These are phyloP conservation scores for Starmerella sp. DNA, from an alignment of 805 yeast genomes.

Conservation along the genomic window DNA sequence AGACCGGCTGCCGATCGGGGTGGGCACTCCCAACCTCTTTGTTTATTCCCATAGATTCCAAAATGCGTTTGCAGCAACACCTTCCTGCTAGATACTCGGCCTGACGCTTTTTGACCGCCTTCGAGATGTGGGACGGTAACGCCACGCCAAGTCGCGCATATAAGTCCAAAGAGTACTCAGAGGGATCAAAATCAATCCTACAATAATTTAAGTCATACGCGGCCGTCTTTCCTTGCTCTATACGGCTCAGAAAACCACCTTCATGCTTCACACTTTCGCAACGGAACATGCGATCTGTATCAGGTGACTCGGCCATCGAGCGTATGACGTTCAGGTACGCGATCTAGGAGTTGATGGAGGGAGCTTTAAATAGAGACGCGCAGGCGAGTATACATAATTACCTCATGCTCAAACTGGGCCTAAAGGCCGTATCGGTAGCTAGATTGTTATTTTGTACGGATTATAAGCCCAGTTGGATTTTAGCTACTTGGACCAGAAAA, in stretches of 20 bases:
- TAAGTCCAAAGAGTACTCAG: background rate
- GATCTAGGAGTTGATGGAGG: too few relatives aligned
- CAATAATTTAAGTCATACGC: background rate
- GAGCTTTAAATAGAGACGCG: too few relatives aligned
- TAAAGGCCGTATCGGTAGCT: too few relatives aligned
- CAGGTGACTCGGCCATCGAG: background rate
- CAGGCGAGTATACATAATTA: too few relatives aligned
- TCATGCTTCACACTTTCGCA: background rate
- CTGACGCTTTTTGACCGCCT: slow-evolving; percentile 6
- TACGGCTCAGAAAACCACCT: background rate
- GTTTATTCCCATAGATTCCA: background rate
- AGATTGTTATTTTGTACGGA: too few relatives aligned
- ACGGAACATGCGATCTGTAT: background rate
- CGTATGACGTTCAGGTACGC: too few relatives aligned
- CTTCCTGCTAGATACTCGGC: slow-evolving; percentile 14
- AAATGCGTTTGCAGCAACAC: slow-evolving; percentile 1
- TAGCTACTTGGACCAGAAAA: too few relatives aligned
- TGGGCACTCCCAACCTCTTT: background rate
- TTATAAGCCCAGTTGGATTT: too few relatives aligned
- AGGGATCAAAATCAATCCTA: background rate
- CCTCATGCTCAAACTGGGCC: too few relatives aligned
- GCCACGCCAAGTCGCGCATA: background rate
- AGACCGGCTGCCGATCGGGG: slow-evolving; percentile 8
- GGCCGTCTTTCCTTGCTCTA: background rate
- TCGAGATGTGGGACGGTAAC: slow-evolving; percentile 1